Conservation (phyloP, 352 stramenopile genomes). For the Thraustochytrium sp. region DNA sequence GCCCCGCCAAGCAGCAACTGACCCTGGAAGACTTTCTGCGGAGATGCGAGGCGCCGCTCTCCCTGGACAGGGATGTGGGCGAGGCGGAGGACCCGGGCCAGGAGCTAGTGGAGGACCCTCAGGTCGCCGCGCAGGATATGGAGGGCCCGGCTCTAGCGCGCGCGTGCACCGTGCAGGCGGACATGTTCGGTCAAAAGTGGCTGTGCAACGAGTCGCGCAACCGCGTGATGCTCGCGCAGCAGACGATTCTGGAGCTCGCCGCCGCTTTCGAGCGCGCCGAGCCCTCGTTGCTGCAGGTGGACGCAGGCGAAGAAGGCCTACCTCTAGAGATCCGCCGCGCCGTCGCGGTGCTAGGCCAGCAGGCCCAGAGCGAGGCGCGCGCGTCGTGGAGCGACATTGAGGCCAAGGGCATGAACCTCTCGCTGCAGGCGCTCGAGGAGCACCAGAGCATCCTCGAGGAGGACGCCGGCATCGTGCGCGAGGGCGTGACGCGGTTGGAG, state of each 20-base stretch:
- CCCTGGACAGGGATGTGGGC: background rate
- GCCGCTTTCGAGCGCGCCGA: background rate
- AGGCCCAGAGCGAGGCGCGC: background rate
- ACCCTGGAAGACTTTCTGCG: background rate
- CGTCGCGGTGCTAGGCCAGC: background rate
- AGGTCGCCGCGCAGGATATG: background rate
- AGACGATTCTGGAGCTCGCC: background rate
- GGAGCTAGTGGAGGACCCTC: constrained; percentile 11
- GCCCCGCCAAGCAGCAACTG: background rate
- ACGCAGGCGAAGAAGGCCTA: background rate
- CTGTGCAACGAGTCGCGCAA: background rate
- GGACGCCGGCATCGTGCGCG: background rate
- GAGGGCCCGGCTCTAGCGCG: background rate
- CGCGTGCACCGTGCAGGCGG: background rate
- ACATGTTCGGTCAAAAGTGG: constrained; percentile 31
- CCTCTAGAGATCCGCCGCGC: background rate
- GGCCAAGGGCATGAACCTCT: background rate
- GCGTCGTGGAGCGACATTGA: constrained; percentile 10
- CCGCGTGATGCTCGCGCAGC: background rate
- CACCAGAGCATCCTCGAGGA: background rate
- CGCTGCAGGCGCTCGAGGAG: background rate
- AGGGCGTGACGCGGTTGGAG: background rate
- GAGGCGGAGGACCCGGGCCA: background rate
- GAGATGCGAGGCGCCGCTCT: background rate
- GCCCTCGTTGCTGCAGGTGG: background rate